These are phyloP conservation scores for Aspergillus bombycis DNA, from an alignment of 2,329 filamentous ascomycete species.

Conservation along the genomic window DNA sequence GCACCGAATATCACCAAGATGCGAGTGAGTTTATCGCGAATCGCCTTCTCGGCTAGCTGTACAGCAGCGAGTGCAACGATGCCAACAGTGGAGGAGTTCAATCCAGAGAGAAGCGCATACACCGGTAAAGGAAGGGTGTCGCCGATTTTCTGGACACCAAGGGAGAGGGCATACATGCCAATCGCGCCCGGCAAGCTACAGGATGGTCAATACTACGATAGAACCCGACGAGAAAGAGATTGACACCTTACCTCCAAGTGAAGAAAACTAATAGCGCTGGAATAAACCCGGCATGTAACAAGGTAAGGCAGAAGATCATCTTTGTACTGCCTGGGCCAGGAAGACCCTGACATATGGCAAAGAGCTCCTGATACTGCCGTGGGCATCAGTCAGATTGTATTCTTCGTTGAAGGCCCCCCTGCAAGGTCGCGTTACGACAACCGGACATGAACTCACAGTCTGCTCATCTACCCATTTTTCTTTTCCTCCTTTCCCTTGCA, in stretches of 20 bases:
- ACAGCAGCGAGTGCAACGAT: slow-evolving; percentile 72
- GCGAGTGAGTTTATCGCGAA: slow-evolving; percentile 66
- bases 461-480: slow-evolving; percentile 70
- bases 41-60: slow-evolving; percentile 67
- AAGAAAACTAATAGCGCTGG: slow-evolving; percentile 63
- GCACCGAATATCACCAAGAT: slow-evolving; percentile 66
- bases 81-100: slow-evolving; percentile 73
- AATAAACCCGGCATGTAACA: slow-evolving; percentile 64
- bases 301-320: slow-evolving; percentile 69
- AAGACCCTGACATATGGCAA: slow-evolving; percentile 69
- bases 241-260: slow-evolving; percentile 60
- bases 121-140: slow-evolving; percentile 63
- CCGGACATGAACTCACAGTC: slow-evolving; percentile 50
- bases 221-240: too few species aligned
- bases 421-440: background rate
- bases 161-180: slow-evolving; percentile 68
- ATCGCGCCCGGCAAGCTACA: slow-evolving; percentile 67
- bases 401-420: too few species aligned
- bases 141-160: slow-evolving; percentile 65
- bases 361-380: slow-evolving; percentile 70
- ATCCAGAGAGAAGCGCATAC: slow-evolving; percentile 70
- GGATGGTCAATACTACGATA: too few species aligned
- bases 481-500: slow-evolving; percentile 50
- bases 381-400: background rate
- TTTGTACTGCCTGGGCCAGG: slow-evolving; percentile 72